Conservation (phyloP, 164 flowering plant genomes). For the Houttuynia cordata region DNA sequence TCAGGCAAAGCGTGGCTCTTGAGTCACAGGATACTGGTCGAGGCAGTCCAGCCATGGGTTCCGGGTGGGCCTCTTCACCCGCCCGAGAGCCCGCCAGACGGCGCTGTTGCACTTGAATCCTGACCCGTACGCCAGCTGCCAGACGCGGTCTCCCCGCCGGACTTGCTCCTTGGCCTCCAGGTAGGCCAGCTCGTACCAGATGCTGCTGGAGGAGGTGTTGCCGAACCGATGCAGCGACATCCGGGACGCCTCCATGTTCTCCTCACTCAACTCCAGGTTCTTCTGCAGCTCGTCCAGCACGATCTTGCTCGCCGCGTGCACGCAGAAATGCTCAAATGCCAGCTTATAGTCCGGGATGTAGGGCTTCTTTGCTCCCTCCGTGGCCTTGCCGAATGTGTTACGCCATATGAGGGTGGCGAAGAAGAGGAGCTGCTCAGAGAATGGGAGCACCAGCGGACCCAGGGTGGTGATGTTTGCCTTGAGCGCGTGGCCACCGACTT, state of each 20-base stretch:
- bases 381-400: conserved; percentile 22
- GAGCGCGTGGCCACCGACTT: conserved; percentile 80
- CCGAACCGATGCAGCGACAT: conserved; percentile 84
- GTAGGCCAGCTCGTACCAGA: conserved; percentile 94
- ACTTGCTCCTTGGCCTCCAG: conserved; percentile 76
- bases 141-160: conserved; percentile 65
- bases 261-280: conserved; percentile 67
- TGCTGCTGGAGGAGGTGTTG: conserved; percentile 89
- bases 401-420: conserved; percentile 40
- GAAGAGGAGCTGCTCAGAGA: conserved; percentile 83
- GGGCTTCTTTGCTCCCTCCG: conserved; percentile 11
- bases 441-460: conserved; percentile 80
- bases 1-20: background rate
- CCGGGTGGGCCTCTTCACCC: conserved; percentile 36
- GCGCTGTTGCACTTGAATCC: conserved; percentile 93
- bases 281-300: conserved; percentile 75
- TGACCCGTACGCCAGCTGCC: conserved; percentile 90
- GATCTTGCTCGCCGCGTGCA: conserved; percentile 75
- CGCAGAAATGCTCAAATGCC: conserved; percentile 91
- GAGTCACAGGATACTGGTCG: conserved; percentile 37
- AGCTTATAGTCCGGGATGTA: conserved; percentile 95
- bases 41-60: conserved; percentile 75
- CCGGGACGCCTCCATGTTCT: conserved; percentile 74
- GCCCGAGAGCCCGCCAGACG: conserved; percentile 62
- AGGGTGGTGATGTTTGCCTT: conserved; percentile 92